phyloP scores from a whole-genome alignment of 1,139 yeast genomes.

The Pichia sp. region DNA sequence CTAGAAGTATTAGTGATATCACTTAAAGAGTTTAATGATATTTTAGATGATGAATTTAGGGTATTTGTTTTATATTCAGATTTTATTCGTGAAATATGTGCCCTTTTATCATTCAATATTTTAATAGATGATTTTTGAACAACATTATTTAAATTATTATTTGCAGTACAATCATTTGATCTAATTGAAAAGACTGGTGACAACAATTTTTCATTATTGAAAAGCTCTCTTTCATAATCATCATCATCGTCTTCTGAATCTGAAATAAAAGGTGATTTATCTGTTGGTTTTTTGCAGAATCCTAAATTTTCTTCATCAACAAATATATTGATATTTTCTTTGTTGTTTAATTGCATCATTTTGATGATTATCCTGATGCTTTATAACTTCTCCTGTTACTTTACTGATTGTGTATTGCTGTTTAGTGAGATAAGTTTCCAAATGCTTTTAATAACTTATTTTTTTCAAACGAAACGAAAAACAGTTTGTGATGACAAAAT shows the following conservation, averaged over 20 bases:
- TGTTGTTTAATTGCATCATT: no score
- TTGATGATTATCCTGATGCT: no score
- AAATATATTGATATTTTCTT: no score
- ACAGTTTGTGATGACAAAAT: no score
- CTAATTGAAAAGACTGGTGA: background rate
- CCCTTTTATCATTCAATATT: background rate
- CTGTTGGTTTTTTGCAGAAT: no score
- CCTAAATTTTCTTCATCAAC: no score
- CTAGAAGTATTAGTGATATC: conserved; percentile 7
- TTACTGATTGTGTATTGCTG: no score
- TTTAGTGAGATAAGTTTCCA: no score
- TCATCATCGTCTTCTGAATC: conserved; percentile 4
- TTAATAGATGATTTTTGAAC: conserved; percentile 2
- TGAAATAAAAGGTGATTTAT: no score
- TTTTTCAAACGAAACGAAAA: no score
- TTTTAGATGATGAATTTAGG: background rate
- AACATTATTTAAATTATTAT: background rate
- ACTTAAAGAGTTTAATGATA: conserved; percentile 3
- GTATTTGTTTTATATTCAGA: background rate
- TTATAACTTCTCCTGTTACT: no score
- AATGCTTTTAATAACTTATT: no score
- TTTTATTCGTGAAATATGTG: background rate
- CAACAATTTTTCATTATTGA: conserved; percentile 8
- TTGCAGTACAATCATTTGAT: background rate
- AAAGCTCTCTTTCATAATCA: conserved; percentile 5